These are phyloP conservation scores for Phytopythium aichiense DNA, from an alignment of 352 stramenopile species.

Conservation along the genomic window DNA sequence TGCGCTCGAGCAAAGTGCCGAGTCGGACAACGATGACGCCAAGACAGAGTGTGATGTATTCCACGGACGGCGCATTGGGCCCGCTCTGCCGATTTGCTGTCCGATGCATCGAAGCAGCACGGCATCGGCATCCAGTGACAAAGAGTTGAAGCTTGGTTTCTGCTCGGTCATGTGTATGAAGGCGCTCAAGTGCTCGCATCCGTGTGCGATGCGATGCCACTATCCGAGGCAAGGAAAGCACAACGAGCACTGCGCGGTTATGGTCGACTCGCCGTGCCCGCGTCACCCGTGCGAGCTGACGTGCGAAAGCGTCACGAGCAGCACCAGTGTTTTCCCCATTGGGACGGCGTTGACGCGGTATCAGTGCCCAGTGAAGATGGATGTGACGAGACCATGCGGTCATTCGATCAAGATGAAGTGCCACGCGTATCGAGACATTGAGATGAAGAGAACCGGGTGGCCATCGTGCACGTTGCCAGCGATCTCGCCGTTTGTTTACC, in stretches of 20 bases:
- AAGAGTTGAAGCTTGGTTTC: conserved; percentile 68
- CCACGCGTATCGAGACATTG: conserved; percentile 36
- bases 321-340: conserved; percentile 19
- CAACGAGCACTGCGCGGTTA: conserved; percentile 49
- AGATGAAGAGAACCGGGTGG: conserved; percentile 24
- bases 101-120: conserved; percentile 52
- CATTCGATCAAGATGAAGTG: conserved; percentile 57
- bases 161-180: conserved; percentile 65
- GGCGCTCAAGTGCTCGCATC: conserved; percentile 57
- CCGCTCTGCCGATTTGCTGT: conserved; percentile 71
- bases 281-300: conserved; percentile 45
- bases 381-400: conserved; percentile 57
- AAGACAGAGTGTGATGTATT: conserved; percentile 25
- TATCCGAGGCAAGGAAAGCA: conserved; percentile 53
- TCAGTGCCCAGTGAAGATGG: conserved; percentile 47
- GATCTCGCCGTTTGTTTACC: conserved; percentile 61
- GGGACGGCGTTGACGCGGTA: conserved; percentile 43
- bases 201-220: conserved; percentile 67
- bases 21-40: conserved; percentile 36
- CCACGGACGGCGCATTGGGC: conserved; percentile 39
- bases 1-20: conserved; percentile 36
- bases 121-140: conserved; percentile 22
- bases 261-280: conserved; percentile 61
- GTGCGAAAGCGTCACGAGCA: conserved; percentile 47
- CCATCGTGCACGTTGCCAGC: conserved; percentile 54